Base-by-base conservation (phyloP, 306 rosid genomes). In the Trichosanthes cucumerina region DNA sequence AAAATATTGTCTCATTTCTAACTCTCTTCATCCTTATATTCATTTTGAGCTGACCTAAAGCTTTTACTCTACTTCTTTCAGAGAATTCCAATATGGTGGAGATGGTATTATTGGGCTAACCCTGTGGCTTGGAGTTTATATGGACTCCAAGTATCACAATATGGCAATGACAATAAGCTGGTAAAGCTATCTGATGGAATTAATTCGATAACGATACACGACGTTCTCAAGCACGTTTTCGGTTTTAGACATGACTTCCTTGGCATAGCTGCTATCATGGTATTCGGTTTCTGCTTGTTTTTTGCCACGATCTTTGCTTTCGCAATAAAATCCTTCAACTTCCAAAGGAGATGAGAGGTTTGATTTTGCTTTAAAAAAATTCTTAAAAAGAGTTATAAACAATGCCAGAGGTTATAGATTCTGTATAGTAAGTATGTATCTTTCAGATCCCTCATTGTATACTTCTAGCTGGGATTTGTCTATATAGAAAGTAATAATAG, bases 41-140 rank as follows among this genome's bases (percentile, higher is more conserved):
- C 16, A 31, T 73, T 73, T 49, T 49, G 62, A 50, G 46, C 16
- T 47, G 14, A 74, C n/a, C 26, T 18, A 18, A 50, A 31, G 62
- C 33, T 28, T 33, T 16, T 36, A 15, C 63, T 79, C 24, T 72
- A 66, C 16, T 77, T 47, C 54, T 50, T 79, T 68, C 97, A 96
- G 99, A 88, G 97, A 86, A 92, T 96, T 52, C 99, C 99, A n/a
- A 76, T 96, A 63, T 96, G 99, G 99, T 96, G 99, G 99, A 91
- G 98, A 89, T 96, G 99, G 99, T 96, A 96, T 84, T 96, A 91
- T 81, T 96, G 99, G 99, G 99, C 97, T 53, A 91, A 96, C 81
- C 99, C 98, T 34, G 84, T 96, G 38, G 96, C 99, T 73, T 96
- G 99, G 99, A 88, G 89, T 84, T 84, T 96, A 41, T 92, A 96